Percentiles rank a stretch among this genome's conserved stretches.
Evolutionary conservation across 257 asterid genomes (phyloP).

Genomic region (Asclepias syriaca): DNA sequence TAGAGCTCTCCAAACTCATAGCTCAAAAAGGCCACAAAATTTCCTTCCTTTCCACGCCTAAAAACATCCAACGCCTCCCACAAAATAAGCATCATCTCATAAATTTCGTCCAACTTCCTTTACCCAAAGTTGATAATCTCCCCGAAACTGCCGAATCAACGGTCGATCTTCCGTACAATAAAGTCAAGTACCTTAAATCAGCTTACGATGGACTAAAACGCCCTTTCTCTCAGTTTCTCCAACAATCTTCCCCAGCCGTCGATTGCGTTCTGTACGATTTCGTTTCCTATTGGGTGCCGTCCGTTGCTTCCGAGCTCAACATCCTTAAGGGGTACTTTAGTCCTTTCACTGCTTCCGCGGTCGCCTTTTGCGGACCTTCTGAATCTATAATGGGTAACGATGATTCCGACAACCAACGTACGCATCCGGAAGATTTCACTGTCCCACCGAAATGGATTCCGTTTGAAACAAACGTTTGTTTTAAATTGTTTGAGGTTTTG

Average conservation of each 20-base stretch:
- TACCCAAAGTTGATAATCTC: conserved; percentile 28
- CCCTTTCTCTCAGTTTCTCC: conserved; percentile 18
- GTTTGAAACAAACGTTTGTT: conserved; percentile 23
- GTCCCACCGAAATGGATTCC: conserved; percentile 22
- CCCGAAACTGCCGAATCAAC: conserved; percentile 34
- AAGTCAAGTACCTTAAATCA: conserved; percentile 28
- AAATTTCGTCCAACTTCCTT: conserved; percentile 30
- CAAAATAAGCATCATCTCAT: conserved; percentile 15
- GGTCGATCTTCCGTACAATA: conserved; percentile 16
- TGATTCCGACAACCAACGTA: neutral
- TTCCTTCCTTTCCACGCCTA: too few relatives aligned
- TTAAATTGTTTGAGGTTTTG: conserved; percentile 11
- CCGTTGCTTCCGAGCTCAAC: conserved; percentile 8
- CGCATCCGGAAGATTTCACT: conserved; percentile 21
- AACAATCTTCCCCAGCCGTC: conserved; percentile 19
- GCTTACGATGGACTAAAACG: conserved; percentile 29
- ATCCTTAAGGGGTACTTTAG: conserved; percentile 17
- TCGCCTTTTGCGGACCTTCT: conserved; percentile 19
- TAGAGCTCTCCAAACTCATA: too few relatives aligned
- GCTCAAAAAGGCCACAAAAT: too few relatives aligned
- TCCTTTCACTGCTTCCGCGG: neutral
- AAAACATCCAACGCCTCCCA: conserved; percentile 52
- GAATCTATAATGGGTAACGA: conserved; percentile 7
- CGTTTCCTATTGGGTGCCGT: conserved; percentile 25
- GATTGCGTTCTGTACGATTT: conserved; percentile 22